Percentiles rank a stretch among this genome's conserved stretches.
Conservation (phyloP, 345 rosid genomes). For the Arabis hirsuta region DNA sequence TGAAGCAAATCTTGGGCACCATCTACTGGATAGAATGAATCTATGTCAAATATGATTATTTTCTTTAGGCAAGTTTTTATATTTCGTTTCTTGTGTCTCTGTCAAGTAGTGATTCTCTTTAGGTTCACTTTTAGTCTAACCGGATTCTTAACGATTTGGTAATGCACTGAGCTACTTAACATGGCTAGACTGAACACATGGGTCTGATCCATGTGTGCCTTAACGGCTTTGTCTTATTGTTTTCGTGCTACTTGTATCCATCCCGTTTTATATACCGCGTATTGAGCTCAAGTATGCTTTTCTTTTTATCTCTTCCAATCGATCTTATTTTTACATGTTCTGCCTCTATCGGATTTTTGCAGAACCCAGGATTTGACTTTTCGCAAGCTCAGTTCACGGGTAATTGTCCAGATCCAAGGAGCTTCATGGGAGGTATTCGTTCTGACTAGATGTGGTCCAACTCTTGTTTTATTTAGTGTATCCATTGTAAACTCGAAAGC, state of each 20-base stretch:
- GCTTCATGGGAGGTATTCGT: slow-evolving; percentile 88
- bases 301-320: background rate
- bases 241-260: slow-evolving; percentile 5
- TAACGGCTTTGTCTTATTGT: background rate
- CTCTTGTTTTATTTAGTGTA: background rate
- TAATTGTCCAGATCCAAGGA: slow-evolving; percentile 87
- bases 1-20: slow-evolving; percentile 1
- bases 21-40: slow-evolving; percentile 2
- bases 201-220: slow-evolving; percentile 18
- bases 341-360: slow-evolving; percentile 36
- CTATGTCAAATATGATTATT: background rate
- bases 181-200: background rate
- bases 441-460: slow-evolving; percentile 50
- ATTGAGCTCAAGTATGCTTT: slow-evolving; percentile 13
- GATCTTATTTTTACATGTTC: background rate
- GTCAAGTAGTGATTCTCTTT: slow-evolving; percentile 8
- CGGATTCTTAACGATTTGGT: background rate
- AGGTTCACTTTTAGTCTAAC: background rate
- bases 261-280: background rate
- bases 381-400: slow-evolving; percentile 93
- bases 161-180: slow-evolving; percentile 2
- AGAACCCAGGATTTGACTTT: slow-evolving; percentile 98
- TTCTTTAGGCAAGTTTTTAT: background rate
- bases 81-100: background rate
- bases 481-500: background rate